Conservation (phyloP, 148 eudicot species). For the Vaccinium myrtillus region DNA sequence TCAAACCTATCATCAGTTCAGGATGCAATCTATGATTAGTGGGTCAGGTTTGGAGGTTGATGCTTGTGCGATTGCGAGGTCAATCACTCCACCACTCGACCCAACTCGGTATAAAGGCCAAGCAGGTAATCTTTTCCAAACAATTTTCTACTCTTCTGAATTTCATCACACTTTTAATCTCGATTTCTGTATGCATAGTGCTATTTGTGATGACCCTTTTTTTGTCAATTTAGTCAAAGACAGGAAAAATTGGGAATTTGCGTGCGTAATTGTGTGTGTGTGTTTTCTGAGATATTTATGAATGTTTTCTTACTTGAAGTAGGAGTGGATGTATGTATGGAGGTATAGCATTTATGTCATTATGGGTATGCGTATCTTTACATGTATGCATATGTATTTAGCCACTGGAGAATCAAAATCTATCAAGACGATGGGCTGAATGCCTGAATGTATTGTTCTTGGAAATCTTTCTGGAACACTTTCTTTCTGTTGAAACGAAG, state of each 20-base stretch:
- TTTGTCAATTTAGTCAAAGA: neutral
- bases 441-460: neutral
- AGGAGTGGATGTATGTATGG: neutral
- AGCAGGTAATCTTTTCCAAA: slow-evolving; percentile 59
- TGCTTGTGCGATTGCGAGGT: slow-evolving; percentile 55
- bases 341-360: neutral
- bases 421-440: neutral
- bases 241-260: neutral
- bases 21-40: slow-evolving; percentile 42
- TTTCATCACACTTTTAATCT: neutral
- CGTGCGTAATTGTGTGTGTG: neutral
- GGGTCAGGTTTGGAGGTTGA: slow-evolving; percentile 53
- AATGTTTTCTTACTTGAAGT: neutral
- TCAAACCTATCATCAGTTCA: slow-evolving; percentile 20
- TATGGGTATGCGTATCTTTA: neutral
- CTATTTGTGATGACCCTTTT: neutral
- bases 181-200: neutral
- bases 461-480: neutral
- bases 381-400: neutral
- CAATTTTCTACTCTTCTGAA: neutral
- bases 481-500: neutral
- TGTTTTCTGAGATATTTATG: neutral
- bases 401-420: neutral
- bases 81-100: slow-evolving; percentile 78
- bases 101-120: slow-evolving; percentile 81